Conservation (phyloP, 192 early-diverging fungal genomes). For the Coemansia sp. region DNA sequence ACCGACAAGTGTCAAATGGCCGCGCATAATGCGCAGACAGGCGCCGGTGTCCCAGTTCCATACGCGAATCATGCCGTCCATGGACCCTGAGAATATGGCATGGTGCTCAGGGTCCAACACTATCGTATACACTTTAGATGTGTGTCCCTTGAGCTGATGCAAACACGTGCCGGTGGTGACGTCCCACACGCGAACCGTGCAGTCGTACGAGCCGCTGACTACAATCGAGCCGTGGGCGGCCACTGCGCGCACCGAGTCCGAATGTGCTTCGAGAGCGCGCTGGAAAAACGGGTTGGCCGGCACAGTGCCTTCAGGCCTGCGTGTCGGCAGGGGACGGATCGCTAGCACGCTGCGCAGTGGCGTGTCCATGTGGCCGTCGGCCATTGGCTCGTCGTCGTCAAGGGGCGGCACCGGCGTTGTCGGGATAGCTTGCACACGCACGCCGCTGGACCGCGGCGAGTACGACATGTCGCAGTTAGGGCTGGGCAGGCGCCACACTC, state of each 20-base stretch:
- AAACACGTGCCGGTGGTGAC: conserved; percentile 65
- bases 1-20: conserved; percentile 93
- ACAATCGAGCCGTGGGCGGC: conserved; percentile 84
- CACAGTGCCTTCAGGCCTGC: background rate
- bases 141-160: conserved; percentile 79
- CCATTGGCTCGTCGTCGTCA: conserved; percentile 16
- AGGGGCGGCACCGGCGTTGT: conserved; percentile 12
- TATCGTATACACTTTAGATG: conserved; percentile 94
- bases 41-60: conserved; percentile 90
- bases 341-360: background rate
- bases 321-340: background rate
- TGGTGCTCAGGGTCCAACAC: conserved; percentile 81
- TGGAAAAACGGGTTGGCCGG: conserved; percentile 76
- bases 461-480: conserved; percentile 61
- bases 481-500: conserved; percentile 91
- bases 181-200: conserved; percentile 90
- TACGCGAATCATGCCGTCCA: conserved; percentile 90
- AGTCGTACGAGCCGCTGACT: conserved; percentile 92
- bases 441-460: conserved; percentile 19
- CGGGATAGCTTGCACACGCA: background rate
- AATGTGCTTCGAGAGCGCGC: conserved; percentile 84
- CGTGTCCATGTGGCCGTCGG: conserved; percentile 11
- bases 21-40: conserved; percentile 75
- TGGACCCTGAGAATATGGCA: conserved; percentile 86
- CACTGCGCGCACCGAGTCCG: conserved; percentile 88